Base-by-base conservation (phyloP, 176 grass and related monocot genomes). In the Triticum aestivum region DNA sequence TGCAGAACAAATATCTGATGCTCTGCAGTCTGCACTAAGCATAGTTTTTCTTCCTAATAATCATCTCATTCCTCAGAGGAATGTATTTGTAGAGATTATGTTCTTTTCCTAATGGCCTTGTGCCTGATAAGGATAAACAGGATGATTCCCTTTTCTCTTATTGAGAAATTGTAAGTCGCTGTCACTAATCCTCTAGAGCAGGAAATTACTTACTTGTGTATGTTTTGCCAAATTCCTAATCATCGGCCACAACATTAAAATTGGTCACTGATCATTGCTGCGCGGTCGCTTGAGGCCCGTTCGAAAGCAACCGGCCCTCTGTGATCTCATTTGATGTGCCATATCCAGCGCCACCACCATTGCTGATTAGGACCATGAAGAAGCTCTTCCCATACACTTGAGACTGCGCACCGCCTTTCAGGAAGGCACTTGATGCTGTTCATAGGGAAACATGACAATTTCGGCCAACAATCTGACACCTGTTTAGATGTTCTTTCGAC, bases 291-390 rank as follows among this genome's bases (percentile, higher is more conserved):
- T 54, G 51, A 54, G 5, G 14, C 51, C 93, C 89, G 91, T 83
- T 98, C 93, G 4, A 98, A 98, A 0, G 95, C 93, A 32, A 98
- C 59, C 52, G 87, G 89, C 10, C 91, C 86, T 65, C 69, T 80
- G 70, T 92, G 70, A 65, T 95, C 93, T 10, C 61, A 84, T 80
- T 89, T 98, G 68, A 98, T 95, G 80, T 98, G 91, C 93, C 95
- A 98, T 65, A 91, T 82, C 93, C 95, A 0, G 91, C 87, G 3
- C 93, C 95, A 14, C 92, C 95, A 34, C 95, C 95, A 17, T 98
- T 98, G 87, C 91, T 95, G 74, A 98, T 89, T 61, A 98, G 88
- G 17, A 98, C 91, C 0, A 85, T 89, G 35, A 90, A 70, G 83
- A 98, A 51, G 47, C 47, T 51, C 27, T 83, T 86, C 39, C 95